Evolutionary conservation across 441 rosid genomes (phyloP).

Genomic region (Caryocar brasiliense): DNA sequence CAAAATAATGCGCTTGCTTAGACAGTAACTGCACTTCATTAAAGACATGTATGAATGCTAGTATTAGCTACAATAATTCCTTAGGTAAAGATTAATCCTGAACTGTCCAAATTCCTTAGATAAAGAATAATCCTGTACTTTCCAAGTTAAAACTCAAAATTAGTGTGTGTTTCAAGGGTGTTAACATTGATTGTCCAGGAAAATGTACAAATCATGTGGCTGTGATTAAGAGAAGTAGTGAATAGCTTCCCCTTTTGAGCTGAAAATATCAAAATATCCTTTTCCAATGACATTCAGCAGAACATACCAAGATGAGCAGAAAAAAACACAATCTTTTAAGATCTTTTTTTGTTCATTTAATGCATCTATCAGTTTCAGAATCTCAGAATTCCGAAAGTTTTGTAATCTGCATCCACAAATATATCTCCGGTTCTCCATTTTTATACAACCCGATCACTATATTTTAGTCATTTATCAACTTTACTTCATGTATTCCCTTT

Average conservation of each 20-base stretch:
- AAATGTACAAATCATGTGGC: too few species aligned
- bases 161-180: too few species aligned
- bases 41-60: too few species aligned
- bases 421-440: conserved; percentile 8
- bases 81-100: too few species aligned
- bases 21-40: too few species aligned
- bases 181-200: too few species aligned
- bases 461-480: background rate
- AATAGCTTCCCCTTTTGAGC: background rate
- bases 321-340: conserved; percentile 19
- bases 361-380: conserved; percentile 5
- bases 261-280: background rate
- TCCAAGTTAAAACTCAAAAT: too few species aligned
- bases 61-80: too few species aligned
- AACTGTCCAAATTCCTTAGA: too few species aligned
- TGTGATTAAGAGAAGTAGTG: too few species aligned
- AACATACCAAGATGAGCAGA: conserved; percentile 8
- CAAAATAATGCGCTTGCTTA: too few species aligned
- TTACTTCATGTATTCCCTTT: background rate
- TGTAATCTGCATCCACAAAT: conserved; percentile 5
- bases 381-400: conserved; percentile 15
- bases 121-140: too few species aligned
- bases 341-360: background rate
- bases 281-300: conserved; percentile 1
- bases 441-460: background rate